Conservation (phyloP, 1,284 basidiomycete genomes). For the Cronartium quercuum region DNA sequence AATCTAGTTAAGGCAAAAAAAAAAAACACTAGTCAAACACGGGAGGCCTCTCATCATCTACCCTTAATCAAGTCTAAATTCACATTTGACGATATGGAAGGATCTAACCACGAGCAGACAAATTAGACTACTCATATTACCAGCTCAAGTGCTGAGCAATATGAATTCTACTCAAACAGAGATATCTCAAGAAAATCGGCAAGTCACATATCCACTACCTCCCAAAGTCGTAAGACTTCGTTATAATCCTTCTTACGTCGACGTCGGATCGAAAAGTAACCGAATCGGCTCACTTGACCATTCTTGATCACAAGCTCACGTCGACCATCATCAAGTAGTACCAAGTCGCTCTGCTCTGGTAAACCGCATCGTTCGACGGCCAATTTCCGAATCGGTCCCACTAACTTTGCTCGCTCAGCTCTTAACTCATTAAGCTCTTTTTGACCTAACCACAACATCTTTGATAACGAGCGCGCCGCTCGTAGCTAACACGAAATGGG, state of each 20-base stretch:
- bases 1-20: too few species aligned
- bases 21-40: too few species aligned
- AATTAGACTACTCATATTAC: too few species aligned
- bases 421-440: slow-evolving; percentile 56
- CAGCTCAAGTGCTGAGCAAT: too few species aligned
- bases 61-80: too few species aligned
- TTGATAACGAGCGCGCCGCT: slow-evolving; percentile 60
- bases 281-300: slow-evolving; percentile 63
- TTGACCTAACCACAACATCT: slow-evolving; percentile 62
- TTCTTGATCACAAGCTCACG: slow-evolving; percentile 63
- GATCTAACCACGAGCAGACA: too few species aligned
- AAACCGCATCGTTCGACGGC: slow-evolving; percentile 60
- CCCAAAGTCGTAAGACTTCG: slow-evolving; percentile 69
- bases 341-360: slow-evolving; percentile 62
- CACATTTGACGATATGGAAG: too few species aligned
- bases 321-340: slow-evolving; percentile 53
- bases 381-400: slow-evolving; percentile 60
- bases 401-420: slow-evolving; percentile 56
- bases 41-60: too few species aligned
- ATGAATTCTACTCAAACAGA: too few species aligned
- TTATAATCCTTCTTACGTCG: slow-evolving; percentile 80
- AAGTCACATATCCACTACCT: slow-evolving; percentile 58
- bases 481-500: slow-evolving; percentile 52
- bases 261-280: slow-evolving; percentile 69
- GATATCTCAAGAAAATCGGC: not conserved